A percentile compares a stretch with the other conserved stretches of the same genome.
phyloP scores from a whole-genome alignment of 192 early-diverging fungal genomes.

The Linnemannia schmuckeri region DNA sequence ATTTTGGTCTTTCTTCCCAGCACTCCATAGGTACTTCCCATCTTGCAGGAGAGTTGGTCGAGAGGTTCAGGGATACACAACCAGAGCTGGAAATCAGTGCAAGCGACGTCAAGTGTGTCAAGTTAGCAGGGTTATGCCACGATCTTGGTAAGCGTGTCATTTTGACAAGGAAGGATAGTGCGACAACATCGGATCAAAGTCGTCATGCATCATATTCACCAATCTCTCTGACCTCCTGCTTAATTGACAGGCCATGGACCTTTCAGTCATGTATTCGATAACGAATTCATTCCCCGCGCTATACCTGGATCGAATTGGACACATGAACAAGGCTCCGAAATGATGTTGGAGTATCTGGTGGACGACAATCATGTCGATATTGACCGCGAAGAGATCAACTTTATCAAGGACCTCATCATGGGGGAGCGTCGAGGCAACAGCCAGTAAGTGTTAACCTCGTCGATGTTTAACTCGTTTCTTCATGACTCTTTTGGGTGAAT shows the following conservation, averaged over 20 bases:
- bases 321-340: conserved; percentile 85
- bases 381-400: conserved; percentile 66
- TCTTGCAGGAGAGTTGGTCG: conserved; percentile 81
- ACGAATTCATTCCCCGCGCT: conserved; percentile 82
- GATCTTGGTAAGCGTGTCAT: conserved; percentile 75
- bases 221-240: neutral
- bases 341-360: conserved; percentile 87
- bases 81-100: conserved; percentile 83
- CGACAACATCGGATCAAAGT: neutral
- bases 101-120: conserved; percentile 87
- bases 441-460: conserved; percentile 38
- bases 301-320: conserved; percentile 70
- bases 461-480: neutral
- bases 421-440: conserved; percentile 62
- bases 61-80: conserved; percentile 78
- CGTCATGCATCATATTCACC: neutral
- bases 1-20: neutral
- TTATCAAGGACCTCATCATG: conserved; percentile 82
- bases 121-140: conserved; percentile 93
- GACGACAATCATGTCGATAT: conserved; percentile 81
- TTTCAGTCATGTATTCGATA: conserved; percentile 96
- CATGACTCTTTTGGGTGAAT: neutral
- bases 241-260: conserved; percentile 86
- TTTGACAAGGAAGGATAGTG: neutral
- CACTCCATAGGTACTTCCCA: conserved; percentile 78